Conservation (phyloP, 2,329 filamentous ascomycete species). For the Neurospora sp. region DNA sequence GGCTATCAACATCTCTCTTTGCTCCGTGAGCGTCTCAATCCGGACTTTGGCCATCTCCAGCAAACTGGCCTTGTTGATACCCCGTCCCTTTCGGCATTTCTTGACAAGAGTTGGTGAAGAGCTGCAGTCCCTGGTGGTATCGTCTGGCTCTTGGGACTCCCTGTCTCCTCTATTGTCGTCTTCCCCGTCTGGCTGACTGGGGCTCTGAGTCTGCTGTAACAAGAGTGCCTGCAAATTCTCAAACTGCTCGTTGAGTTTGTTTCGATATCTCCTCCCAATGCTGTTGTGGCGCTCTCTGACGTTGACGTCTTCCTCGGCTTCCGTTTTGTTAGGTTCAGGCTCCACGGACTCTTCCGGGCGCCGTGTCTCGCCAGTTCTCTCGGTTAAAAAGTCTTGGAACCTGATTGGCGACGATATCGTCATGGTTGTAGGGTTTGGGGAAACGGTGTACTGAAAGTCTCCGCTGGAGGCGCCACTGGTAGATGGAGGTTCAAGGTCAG, state of each 20-base stretch:
- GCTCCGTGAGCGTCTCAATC: slow-evolving; percentile 3
- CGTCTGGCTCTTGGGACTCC: not conserved
- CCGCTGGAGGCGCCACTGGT: not conserved
- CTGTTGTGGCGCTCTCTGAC: slow-evolving; percentile 10
- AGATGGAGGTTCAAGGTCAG: not conserved
- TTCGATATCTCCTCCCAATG: slow-evolving; percentile 15
- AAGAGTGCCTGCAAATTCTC: slow-evolving; percentile 11
- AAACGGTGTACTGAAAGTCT: not conserved
- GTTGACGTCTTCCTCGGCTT: not conserved
- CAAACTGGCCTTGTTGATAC: slow-evolving; percentile 13
- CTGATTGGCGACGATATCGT: not conserved
- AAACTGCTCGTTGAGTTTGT: slow-evolving; percentile 13
- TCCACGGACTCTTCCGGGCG: not conserved
- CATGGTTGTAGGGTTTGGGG: not conserved
- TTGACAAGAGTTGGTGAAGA: not conserved
- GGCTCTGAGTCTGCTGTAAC: not conserved
- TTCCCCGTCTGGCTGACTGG: not conserved
- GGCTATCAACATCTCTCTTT: slow-evolving; percentile 4
- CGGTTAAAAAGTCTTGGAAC: not conserved
- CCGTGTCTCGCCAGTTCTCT: not conserved
- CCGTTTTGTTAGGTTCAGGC: not conserved
- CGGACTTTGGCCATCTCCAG: slow-evolving; percentile 11
- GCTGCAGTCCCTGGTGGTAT: not conserved
- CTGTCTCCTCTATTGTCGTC: not conserved
- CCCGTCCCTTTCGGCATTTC: not conserved